These are phyloP conservation scores for Yarrowia galli DNA, from an alignment of 1,139 yeast genomes.

Conservation along the genomic window DNA sequence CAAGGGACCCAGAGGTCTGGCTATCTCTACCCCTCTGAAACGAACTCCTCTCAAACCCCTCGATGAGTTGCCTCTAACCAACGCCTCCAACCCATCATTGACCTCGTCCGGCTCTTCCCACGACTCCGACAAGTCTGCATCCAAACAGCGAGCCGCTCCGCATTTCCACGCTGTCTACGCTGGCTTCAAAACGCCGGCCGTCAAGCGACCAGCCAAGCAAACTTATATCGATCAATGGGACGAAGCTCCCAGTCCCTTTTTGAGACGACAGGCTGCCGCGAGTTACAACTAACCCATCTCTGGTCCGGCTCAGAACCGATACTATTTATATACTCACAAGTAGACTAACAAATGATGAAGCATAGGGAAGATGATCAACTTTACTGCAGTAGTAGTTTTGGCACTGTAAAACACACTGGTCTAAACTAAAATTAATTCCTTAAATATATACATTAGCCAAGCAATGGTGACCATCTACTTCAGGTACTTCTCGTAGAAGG, in stretches of 20 bases:
- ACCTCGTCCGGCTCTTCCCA: conserved; percentile 26
- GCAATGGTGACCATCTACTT: neutral
- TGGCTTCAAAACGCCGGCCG: conserved; percentile 31
- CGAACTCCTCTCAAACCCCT: conserved; percentile 29
- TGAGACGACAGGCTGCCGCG: conserved; percentile 30
- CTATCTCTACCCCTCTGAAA: conserved; percentile 28
- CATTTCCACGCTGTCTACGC: conserved; percentile 38
- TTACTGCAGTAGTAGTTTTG: too few relatives aligned
- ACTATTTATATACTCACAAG: conserved; percentile 28
- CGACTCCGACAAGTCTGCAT: conserved; percentile 34
- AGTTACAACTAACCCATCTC: conserved; percentile 11
- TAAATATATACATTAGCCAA: conserved; percentile 3
- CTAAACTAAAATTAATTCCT: neutral
- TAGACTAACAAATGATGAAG: conserved; percentile 33
- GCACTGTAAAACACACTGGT: too few relatives aligned
- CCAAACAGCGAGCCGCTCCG: conserved; percentile 38
- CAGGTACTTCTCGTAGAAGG: conserved; percentile 11
- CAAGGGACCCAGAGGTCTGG: conserved; percentile 35
- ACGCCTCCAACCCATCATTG: conserved; percentile 35
- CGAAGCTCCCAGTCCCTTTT: conserved; percentile 35
- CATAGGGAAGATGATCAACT: conserved; percentile 3
- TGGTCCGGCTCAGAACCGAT: neutral
- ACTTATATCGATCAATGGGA: conserved; percentile 34
- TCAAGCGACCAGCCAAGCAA: conserved; percentile 27
- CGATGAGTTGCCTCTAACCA: conserved; percentile 28